These are phyloP conservation scores for Craspedostauros australis DNA, from an alignment of 108 stramenopile species.

Conservation along the genomic window DNA sequence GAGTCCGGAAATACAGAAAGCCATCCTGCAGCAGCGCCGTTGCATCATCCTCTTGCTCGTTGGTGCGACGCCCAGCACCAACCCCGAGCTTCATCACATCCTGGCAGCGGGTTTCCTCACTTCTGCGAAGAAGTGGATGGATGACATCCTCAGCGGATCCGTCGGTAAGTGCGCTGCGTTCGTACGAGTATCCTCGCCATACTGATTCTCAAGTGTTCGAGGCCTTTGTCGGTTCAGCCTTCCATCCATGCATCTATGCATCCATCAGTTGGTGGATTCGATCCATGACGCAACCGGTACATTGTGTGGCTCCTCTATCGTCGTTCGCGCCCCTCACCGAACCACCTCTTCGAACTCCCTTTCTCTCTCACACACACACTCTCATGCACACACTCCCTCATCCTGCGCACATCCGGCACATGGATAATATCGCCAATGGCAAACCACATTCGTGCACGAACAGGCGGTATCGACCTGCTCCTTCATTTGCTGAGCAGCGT, in stretches of 20 bases:
- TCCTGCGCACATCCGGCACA: no score
- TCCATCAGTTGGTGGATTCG: not conserved
- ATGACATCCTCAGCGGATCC: constrained; percentile 57
- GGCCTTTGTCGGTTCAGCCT: no score
- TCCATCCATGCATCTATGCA: not conserved
- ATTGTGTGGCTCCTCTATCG: not conserved
- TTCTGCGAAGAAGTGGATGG: constrained; percentile 65
- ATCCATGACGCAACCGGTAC: not conserved
- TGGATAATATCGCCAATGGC: no score
- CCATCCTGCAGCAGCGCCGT: constrained; percentile 45
- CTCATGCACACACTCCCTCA: no score
- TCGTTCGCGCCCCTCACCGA: not conserved
- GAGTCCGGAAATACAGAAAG: constrained; percentile 17
- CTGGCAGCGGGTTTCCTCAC: constrained; percentile 56
- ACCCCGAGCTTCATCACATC: constrained; percentile 34
- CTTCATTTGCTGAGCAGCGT: constrained; percentile 69
- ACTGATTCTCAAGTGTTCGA: no score
- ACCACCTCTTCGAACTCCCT: not conserved
- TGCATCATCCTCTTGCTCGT: constrained; percentile 56
- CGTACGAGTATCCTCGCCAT: not conserved
- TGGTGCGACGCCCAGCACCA: constrained; percentile 42
- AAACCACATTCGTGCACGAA: no score
- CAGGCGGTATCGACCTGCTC: constrained; percentile 73
- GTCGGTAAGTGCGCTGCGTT: constrained; percentile 40
- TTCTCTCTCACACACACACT: no score